Evolutionary conservation across 495 filamentous ascomycete species (phyloP), one percentile per base, ranked within the genome.

Genomic region (Elasticomyces elasticus): DNA sequence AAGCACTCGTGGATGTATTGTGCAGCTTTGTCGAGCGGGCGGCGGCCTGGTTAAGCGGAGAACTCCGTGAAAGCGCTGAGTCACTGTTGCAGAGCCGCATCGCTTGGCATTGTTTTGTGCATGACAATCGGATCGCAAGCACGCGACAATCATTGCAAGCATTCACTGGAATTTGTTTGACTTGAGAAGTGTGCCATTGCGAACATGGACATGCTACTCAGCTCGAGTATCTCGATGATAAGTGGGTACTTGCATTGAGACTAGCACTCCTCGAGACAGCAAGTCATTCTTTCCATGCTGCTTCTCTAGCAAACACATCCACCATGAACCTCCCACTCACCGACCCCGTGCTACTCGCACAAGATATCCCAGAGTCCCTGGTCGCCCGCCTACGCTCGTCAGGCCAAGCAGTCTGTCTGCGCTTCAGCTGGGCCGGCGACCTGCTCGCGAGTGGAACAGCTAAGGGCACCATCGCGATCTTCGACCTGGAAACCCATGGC

Each of bases 401-500:
- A 60, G 83, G 82, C 28, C 81, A 82, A 69, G 77, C 83, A 20
- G 79, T 79, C 23, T 79, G 75, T 60, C 73, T 96, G 41, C 86
- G 89, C 49, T 99, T 99, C 77, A 95, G 89, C 62, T 85, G 86
- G 67, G 85, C 81, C 66, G 92, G 92, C 62, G 89, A 97, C 67
- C 88, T 90, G 61, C 81, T 98, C 54, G 92, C 92, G 37, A 89
- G 89, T 25, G 92, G 92, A 66, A 80, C 92, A 78, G 74, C 86
- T 55, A 90, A 97, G 71, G 92, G 92, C 58, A 89, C 84, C 15
- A 85, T 97, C 42, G 85, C 95, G 30, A 85, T 99, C 49, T 99
- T 95, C 74, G 92, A 99, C 65, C 76, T 96, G 38, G 94, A 96
- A 66, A 97, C 94, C 25, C 92, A 90, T 74, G 89, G 91, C 33